Percentiles rank a stretch among this genome's conserved stretches.
These are phyloP conservation scores for Microcyclospora pomicola DNA, from an alignment of 2,329 filamentous ascomycete species.

Conservation along the genomic window DNA sequence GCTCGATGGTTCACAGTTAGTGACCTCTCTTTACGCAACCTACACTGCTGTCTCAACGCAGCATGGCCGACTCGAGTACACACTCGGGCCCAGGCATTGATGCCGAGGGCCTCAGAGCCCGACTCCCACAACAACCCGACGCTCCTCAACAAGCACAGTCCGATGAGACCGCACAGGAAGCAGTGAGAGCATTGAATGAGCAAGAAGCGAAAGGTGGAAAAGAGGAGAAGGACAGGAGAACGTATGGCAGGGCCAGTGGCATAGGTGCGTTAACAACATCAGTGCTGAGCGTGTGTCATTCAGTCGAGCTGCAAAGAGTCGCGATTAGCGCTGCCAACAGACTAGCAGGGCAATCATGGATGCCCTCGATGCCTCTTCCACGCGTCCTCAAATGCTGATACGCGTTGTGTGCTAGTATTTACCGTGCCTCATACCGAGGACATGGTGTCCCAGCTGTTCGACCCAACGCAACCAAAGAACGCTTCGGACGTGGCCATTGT, in stretches of 20 bases:
- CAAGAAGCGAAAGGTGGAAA: conserved; percentile 33
- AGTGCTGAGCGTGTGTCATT: neutral
- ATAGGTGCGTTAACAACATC: conserved; percentile 50
- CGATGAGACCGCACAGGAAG: conserved; percentile 29
- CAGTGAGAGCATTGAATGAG: conserved; percentile 37
- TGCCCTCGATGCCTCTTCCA: neutral
- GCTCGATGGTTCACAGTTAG: too few relatives aligned
- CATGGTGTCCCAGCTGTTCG: conserved; percentile 95
- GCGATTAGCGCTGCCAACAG: neutral
- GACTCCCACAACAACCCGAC: conserved; percentile 25
- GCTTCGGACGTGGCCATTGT: conserved; percentile 73
- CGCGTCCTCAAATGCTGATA: conserved; percentile 13
- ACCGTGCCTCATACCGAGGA: conserved; percentile 92
- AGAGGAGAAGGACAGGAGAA: conserved; percentile 51
- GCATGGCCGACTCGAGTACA: too few relatives aligned
- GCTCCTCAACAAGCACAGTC: conserved; percentile 18
- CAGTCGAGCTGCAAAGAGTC: neutral
- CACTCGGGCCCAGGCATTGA: conserved; percentile 7
- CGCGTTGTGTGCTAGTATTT: conserved; percentile 52
- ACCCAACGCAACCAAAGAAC: conserved; percentile 91
- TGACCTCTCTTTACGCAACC: too few relatives aligned
- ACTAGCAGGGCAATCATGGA: conserved; percentile 1
- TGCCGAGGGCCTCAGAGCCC: conserved; percentile 33
- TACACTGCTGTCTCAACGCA: too few relatives aligned
- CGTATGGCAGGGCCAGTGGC: conserved; percentile 81